Percentiles rank a stretch among this genome's conserved stretches.
Evolutionary conservation across 805 yeast species (phyloP).

Genomic region (Pichia rugopelliculosa): DNA sequence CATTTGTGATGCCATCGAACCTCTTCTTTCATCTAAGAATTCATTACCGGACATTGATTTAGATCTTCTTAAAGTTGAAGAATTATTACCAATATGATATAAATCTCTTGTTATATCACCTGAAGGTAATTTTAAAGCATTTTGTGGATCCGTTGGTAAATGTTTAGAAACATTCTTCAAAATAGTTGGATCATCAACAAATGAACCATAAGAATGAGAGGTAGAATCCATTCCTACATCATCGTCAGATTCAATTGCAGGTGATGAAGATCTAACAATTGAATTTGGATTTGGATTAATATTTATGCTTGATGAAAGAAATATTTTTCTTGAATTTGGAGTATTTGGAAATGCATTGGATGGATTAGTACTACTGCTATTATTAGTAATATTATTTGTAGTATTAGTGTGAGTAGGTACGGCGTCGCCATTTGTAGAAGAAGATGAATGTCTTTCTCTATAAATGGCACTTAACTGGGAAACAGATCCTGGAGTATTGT

Average conservation of each 20-base stretch:
- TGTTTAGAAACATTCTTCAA: constrained; percentile 31
- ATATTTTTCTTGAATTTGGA: constrained; percentile 3
- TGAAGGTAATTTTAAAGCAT: constrained; percentile 35
- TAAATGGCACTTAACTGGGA: constrained; percentile 5
- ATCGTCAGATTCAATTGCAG: constrained; percentile 18
- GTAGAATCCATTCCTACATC: neutral
- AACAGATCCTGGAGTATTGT: constrained; percentile 12
- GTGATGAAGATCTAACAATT: constrained; percentile 10
- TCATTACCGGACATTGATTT: constrained; percentile 26
- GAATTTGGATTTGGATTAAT: neutral
- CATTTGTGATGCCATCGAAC: constrained; percentile 58
- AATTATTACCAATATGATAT: constrained; percentile 22
- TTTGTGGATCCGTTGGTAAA: constrained; percentile 28
- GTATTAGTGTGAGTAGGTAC: neutral
- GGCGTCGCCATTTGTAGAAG: constrained; percentile 15
- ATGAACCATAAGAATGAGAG: constrained; percentile 19
- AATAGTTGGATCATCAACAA: constrained; percentile 29
- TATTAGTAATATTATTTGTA: neutral
- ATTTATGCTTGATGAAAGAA: neutral
- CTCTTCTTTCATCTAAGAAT: constrained; percentile 37
- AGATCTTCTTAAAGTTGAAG: constrained; percentile 19
- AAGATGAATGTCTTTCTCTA: constrained; percentile 17
- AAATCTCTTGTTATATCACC: constrained; percentile 48
- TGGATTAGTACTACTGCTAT: neutral
- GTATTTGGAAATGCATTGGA: neutral